Percentiles rank a stretch among this genome's conserved stretches.
Evolutionary conservation across 2,329 filamentous ascomycete species (phyloP).

Genomic region (Epichloe sibirici): DNA sequence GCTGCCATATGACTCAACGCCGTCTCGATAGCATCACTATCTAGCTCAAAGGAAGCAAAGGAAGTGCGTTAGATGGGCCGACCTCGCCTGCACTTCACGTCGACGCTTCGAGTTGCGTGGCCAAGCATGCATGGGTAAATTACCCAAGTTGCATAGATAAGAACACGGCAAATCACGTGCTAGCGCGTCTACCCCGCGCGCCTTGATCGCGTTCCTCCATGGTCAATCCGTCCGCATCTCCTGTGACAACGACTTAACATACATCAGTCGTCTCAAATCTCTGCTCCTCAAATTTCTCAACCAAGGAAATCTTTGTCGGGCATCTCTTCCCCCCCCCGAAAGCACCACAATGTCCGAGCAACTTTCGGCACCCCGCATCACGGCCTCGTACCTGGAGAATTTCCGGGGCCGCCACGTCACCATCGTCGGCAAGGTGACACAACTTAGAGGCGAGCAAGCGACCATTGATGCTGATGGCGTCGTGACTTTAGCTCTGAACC

Average conservation of each 20-base stretch:
- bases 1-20: too few relatives aligned
- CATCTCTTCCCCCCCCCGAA: background rate
- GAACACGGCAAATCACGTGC: background rate
- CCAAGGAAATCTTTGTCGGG: background rate
- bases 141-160: too few relatives aligned
- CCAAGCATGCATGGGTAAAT: too few relatives aligned
- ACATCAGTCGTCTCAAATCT: background rate
- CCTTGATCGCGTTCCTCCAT: background rate
- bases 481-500: constrained; percentile 61
- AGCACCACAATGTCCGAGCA: constrained; percentile 48
- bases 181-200: background rate
- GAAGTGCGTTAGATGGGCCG: too few relatives aligned
- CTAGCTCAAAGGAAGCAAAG: too few relatives aligned
- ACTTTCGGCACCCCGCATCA: constrained; percentile 67
- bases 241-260: too few relatives aligned
- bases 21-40: too few relatives aligned
- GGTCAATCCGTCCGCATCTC: too few relatives aligned
- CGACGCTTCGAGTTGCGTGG: too few relatives aligned
- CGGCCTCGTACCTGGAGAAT: constrained; percentile 63
- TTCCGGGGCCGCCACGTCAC: constrained; percentile 69
- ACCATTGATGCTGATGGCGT: constrained; percentile 69
- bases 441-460: constrained; percentile 70
- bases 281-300: background rate
- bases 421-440: constrained; percentile 71
- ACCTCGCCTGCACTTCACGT: too few relatives aligned